These are phyloP conservation scores for Lumnitzera racemosa DNA, from an alignment of 345 rosid genomes.

Conservation along the genomic window DNA sequence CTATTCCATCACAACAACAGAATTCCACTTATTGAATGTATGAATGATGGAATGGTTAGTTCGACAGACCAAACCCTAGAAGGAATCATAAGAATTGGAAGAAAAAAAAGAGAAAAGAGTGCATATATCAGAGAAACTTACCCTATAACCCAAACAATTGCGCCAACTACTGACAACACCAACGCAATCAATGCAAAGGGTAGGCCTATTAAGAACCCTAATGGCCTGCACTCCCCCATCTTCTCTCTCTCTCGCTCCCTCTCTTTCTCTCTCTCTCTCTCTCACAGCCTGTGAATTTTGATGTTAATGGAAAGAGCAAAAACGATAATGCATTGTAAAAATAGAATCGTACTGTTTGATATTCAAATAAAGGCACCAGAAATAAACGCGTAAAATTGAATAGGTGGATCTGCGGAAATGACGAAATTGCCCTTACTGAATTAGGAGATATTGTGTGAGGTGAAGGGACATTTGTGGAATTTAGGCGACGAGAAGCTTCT, in stretches of 20 bases:
- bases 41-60: neutral
- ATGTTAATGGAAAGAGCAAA: too few relatives aligned
- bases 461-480: conserved; percentile 7
- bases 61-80: too few relatives aligned
- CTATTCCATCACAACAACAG: too few relatives aligned
- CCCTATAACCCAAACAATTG: conserved; percentile 76
- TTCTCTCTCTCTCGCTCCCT: conserved; percentile 1
- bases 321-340: too few relatives aligned
- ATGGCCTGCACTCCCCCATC: conserved; percentile 73
- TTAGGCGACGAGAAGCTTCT: neutral
- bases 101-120: too few relatives aligned
- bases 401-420: neutral
- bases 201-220: conserved; percentile 72
- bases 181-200: conserved; percentile 75
- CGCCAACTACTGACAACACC: conserved; percentile 56
- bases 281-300: neutral
- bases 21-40: neutral
- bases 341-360: too few relatives aligned
- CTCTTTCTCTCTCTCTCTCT: conserved; percentile 1
- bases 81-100: neutral
- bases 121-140: conserved; percentile 9
- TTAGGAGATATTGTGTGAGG: neutral
- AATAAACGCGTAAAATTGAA: neutral
- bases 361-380: too few relatives aligned
- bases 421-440: conserved; percentile 3